Percentiles rank a stretch among this genome's conserved stretches.
phyloP scores from a whole-genome alignment of 2,329 filamentous ascomycete species.

The Nemania diffusa region DNA sequence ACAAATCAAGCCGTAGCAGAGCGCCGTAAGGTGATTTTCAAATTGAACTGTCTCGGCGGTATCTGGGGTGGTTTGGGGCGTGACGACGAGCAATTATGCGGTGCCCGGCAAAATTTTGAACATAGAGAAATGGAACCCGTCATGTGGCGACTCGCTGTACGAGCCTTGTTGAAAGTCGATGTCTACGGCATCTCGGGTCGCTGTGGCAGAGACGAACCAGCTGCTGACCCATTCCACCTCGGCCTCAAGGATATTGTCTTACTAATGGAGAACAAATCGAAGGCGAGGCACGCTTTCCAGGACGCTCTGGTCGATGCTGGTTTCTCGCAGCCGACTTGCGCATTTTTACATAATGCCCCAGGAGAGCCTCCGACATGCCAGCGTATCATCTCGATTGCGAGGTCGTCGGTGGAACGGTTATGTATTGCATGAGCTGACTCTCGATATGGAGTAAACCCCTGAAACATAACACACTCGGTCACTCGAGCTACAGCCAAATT shows the following conservation, averaged over 20 bases:
- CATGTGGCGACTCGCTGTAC: slow-evolving; percentile 64
- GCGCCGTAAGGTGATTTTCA: slow-evolving; percentile 57
- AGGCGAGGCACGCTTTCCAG: slow-evolving; percentile 59
- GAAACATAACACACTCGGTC: not conserved
- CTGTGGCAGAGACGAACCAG: slow-evolving; percentile 27
- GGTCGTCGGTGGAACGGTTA: slow-evolving; percentile 63
- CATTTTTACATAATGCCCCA: slow-evolving; percentile 41
- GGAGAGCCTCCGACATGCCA: slow-evolving; percentile 59
- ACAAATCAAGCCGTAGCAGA: slow-evolving; percentile 56
- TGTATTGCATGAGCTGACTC: slow-evolving; percentile 60
- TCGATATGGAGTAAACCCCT: not conserved
- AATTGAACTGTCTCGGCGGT: slow-evolving; percentile 60
- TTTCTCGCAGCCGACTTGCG: slow-evolving; percentile 43
- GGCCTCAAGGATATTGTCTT: slow-evolving; percentile 66
- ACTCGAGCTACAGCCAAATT: not conserved
- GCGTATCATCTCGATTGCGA: slow-evolving; percentile 64
- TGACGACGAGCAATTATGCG: slow-evolving; percentile 40
- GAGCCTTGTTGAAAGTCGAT: slow-evolving; percentile 65
- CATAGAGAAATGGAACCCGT: slow-evolving; percentile 61
- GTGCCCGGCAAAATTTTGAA: slow-evolving; percentile 50
- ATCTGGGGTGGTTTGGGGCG: slow-evolving; percentile 53
- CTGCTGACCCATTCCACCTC: slow-evolving; percentile 50
- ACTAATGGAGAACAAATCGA: slow-evolving; percentile 63
- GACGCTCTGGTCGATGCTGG: slow-evolving; percentile 59
- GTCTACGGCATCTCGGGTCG: slow-evolving; percentile 62